phyloP scores from a whole-genome alignment of 495 filamentous ascomycete species.

The Stereocaulon alpinum region DNA sequence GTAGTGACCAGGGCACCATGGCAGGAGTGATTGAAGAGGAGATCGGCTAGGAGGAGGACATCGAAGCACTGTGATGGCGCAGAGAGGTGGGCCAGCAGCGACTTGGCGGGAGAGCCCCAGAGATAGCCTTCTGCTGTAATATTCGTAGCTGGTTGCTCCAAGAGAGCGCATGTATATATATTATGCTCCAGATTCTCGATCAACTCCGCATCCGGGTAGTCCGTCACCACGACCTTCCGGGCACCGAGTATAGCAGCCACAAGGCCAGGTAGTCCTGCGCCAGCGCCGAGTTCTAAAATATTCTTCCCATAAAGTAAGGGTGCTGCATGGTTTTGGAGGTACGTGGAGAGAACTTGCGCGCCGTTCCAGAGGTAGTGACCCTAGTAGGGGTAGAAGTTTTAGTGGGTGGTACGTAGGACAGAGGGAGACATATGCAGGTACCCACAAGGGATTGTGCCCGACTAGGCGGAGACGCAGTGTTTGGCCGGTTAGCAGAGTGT shows the following conservation, averaged over 20 bases:
- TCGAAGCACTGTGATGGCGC: conserved; percentile 47
- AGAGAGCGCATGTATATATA: conserved; percentile 38
- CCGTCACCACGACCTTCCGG: conserved; percentile 62
- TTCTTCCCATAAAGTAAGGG: conserved; percentile 47
- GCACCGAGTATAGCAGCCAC: conserved; percentile 66
- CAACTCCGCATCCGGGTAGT: conserved; percentile 77
- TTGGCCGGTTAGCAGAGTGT: conserved; percentile 57
- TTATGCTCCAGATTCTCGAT: conserved; percentile 67
- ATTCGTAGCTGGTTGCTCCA: conserved; percentile 11
- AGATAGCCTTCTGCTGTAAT: conserved; percentile 53
- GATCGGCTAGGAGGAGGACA: conserved; percentile 72
- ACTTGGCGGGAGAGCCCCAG: conserved; percentile 56
- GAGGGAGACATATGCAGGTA: conserved; percentile 29
- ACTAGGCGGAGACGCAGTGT: conserved; percentile 68
- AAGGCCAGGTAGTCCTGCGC: conserved; percentile 74
- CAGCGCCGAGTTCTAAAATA: conserved; percentile 83
- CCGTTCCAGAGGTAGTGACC: conserved; percentile 92
- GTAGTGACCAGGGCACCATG: conserved; percentile 65
- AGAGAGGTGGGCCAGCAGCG: conserved; percentile 33
- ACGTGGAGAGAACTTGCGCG: conserved; percentile 58
- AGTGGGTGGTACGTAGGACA: not conserved
- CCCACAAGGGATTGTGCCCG: conserved; percentile 82
- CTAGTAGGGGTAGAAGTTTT: conserved; percentile 25
- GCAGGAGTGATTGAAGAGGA: conserved; percentile 82
- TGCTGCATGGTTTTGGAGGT: conserved; percentile 56